phyloP scores from a whole-genome alignment of 768 basidiomycete species.

The Megacollybia marginata region DNA sequence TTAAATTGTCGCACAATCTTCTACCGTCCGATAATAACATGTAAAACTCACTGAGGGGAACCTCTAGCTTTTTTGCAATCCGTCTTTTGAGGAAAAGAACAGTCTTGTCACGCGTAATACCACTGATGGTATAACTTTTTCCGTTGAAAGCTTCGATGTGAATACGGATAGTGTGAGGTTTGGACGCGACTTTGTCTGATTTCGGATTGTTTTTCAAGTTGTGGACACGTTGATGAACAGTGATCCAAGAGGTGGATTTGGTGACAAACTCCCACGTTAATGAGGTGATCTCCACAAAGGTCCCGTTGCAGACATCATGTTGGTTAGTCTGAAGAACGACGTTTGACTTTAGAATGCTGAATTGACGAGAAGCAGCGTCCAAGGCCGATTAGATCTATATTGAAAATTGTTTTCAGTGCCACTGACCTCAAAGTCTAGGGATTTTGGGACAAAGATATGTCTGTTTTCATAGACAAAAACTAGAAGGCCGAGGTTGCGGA shows the following conservation, averaged over 20 bases:
- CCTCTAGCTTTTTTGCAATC: not conserved
- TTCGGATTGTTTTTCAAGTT: not conserved
- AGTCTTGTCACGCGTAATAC: not conserved
- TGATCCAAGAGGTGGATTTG: not conserved
- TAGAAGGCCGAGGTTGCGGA: not conserved
- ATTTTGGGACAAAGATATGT: not conserved
- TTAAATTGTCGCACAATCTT: not conserved
- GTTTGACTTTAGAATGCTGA: not conserved
- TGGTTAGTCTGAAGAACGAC: not conserved
- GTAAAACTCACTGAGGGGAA: not conserved
- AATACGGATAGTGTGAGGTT: no score
- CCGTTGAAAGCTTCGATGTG: no score
- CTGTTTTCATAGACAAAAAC: not conserved
- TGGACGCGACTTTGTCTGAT: not conserved
- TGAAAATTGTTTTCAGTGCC: not conserved
- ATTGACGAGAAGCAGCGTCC: not conserved
- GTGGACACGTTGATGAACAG: not conserved
- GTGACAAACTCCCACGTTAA: not conserved
- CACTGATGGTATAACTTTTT: not conserved
- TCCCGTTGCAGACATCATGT: not conserved
- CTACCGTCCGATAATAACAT: not conserved
- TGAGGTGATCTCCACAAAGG: not conserved
- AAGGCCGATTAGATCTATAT: no score
- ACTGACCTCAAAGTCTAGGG: not conserved
- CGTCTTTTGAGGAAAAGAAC: not conserved